Evolutionary conservation across 2,329 filamentous ascomycete genomes (phyloP).

Genomic region (Stagonosporopsis rhizophila): DNA sequence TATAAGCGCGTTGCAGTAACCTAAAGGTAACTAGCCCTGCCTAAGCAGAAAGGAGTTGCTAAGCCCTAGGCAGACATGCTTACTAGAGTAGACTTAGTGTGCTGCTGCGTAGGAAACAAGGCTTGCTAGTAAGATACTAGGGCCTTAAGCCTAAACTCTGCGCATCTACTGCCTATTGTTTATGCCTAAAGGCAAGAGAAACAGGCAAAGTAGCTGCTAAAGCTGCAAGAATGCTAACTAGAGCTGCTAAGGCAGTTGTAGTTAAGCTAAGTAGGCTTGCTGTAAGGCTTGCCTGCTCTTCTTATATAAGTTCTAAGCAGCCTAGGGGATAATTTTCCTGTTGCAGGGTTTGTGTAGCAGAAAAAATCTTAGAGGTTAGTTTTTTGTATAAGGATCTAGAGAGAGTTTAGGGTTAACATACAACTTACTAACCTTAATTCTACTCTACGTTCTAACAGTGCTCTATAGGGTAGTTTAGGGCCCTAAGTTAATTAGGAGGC

Average conservation of each 20-base stretch:
- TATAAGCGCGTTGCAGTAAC: background rate
- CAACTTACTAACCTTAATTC: too few species aligned
- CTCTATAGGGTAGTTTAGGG: background rate
- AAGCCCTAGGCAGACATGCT: background rate
- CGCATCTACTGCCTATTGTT: background rate
- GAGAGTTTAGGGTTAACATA: too few species aligned
- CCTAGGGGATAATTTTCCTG: too few species aligned
- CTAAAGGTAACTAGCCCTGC: background rate
- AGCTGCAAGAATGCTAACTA: slow-evolving; percentile 1
- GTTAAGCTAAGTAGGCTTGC: background rate
- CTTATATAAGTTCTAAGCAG: too few species aligned
- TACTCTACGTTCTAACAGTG: too few species aligned
- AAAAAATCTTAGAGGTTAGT: too few species aligned
- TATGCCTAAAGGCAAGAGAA: background rate
- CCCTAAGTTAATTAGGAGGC: background rate
- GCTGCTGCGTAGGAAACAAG: slow-evolving; percentile 1
- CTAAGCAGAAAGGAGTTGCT: background rate
- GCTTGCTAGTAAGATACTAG: slow-evolving; percentile 1
- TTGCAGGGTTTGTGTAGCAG: too few species aligned
- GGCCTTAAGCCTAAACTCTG: background rate
- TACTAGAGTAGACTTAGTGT: background rate
- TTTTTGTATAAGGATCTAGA: too few species aligned
- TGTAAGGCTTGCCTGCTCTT: background rate
- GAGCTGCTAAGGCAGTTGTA: background rate
- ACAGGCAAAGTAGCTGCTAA: background rate